phyloP scores from a whole-genome alignment of 106 monocot genomes.

The Triglochin maritima region DNA sequence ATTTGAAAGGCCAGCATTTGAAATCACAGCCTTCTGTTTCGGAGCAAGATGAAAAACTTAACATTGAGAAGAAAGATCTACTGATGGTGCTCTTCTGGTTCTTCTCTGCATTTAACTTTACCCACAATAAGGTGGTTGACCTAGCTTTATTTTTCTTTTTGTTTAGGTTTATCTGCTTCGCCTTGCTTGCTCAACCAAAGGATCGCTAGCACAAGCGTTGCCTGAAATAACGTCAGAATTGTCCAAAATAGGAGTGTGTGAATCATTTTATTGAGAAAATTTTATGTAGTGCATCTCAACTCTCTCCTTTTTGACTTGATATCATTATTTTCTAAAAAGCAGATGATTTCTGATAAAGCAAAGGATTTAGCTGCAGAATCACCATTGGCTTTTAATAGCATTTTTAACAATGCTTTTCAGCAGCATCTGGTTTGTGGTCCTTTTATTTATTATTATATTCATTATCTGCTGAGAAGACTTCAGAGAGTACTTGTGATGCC shows the following conservation, averaged over 20 bases:
- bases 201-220: conserved; percentile 39
- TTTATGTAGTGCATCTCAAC: not conserved
- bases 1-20: conserved; percentile 18
- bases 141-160: conserved; percentile 8
- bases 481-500: not conserved
- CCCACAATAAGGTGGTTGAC: not conserved
- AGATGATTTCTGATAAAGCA: conserved; percentile 83
- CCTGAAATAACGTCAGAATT: conserved; percentile 65
- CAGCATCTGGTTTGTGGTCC: conserved; percentile 46
- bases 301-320: not conserved
- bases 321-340: conserved; percentile 9
- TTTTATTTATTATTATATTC: conserved; percentile 4
- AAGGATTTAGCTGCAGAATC: conserved; percentile 51
- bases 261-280: not conserved
- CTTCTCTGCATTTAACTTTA: conserved; percentile 4
- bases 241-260: conserved; percentile 61
- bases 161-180: conserved; percentile 74
- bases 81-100: conserved; percentile 43
- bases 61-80: conserved; percentile 58
- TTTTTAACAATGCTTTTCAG: conserved; percentile 53
- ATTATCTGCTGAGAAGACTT: not conserved
- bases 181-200: conserved; percentile 61
- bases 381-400: conserved; percentile 35
- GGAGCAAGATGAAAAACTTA: conserved; percentile 27
- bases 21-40: conserved; percentile 19